Evolutionary conservation across 306 rosid genomes (phyloP).

Genomic region (Fagus crenata): DNA sequence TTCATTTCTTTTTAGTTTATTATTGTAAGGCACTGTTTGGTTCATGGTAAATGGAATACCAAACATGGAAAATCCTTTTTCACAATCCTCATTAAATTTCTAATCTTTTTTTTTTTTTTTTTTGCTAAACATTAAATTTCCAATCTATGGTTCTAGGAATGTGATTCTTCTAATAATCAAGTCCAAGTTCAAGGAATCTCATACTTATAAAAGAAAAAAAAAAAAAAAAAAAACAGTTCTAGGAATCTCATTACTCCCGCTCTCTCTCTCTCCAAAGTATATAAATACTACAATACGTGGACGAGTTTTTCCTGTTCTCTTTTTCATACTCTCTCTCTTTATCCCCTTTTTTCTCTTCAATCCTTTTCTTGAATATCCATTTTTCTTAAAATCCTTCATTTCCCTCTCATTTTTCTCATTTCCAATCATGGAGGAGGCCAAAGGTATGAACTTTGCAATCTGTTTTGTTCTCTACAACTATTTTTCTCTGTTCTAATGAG

Average conservation of each 20-base stretch:
- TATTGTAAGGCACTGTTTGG: not conserved
- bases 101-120: too few relatives aligned
- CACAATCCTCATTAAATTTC: too few relatives aligned
- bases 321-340: not conserved
- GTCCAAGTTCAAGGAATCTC: too few relatives aligned
- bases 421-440: constrained; percentile 54
- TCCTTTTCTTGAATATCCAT: not conserved
- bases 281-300: constrained; percentile 24
- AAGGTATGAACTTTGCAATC: constrained; percentile 27
- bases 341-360: not conserved
- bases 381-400: constrained; percentile 17
- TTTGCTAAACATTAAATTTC: too few relatives aligned
- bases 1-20: not conserved
- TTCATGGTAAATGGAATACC: not conserved
- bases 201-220: too few relatives aligned
- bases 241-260: not conserved
- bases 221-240: not conserved
- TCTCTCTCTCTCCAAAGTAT: not conserved
- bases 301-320: constrained; percentile 22
- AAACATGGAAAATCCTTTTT: not conserved
- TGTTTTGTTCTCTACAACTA: not conserved
- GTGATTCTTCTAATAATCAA: too few relatives aligned
- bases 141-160: too few relatives aligned
- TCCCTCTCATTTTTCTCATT: constrained; percentile 19
- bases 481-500: not conserved